These are phyloP conservation scores for Elaeagnus macrophylla DNA, from an alignment of 306 rosid genomes.

Conservation along the genomic window DNA sequence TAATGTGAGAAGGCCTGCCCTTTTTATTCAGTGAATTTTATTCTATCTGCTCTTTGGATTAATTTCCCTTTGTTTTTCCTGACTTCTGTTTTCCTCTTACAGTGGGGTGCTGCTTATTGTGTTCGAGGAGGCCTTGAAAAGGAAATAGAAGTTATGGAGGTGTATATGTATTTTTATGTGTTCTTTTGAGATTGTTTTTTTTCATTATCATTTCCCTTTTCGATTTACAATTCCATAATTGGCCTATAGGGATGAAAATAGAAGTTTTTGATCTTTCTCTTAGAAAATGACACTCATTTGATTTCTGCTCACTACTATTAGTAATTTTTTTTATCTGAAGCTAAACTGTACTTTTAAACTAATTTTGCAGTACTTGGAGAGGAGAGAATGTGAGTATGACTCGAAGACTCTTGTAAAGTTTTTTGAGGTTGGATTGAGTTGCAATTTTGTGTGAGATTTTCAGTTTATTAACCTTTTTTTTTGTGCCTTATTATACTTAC, in stretches of 20 bases:
- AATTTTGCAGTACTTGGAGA: slow-evolving; percentile 64
- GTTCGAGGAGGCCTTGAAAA: slow-evolving; percentile 72
- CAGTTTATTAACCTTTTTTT: not conserved
- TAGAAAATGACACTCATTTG: too few relatives aligned
- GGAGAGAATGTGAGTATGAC: slow-evolving; percentile 63
- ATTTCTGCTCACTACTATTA: too few relatives aligned
- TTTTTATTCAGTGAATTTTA: too few relatives aligned
- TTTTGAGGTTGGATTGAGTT: slow-evolving; percentile 26
- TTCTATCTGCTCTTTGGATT: not conserved
- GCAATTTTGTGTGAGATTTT: not conserved
- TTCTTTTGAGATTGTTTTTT: too few relatives aligned
- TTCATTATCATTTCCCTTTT: too few relatives aligned
- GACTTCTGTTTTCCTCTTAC: slow-evolving; percentile 9
- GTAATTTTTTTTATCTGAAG: too few relatives aligned
- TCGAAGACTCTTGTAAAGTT: slow-evolving; percentile 33
- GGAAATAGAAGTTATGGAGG: slow-evolving; percentile 82
- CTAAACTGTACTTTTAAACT: too few relatives aligned
- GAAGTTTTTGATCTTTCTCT: too few relatives aligned
- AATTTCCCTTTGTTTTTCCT: slow-evolving; percentile 1
- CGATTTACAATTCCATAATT: too few relatives aligned
- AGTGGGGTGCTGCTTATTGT: slow-evolving; percentile 94
- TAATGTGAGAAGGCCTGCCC: not conserved
- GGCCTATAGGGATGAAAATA: too few relatives aligned
- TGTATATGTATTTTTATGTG: slow-evolving; percentile 15
- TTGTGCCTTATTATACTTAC: not conserved